Evolutionary conservation across 352 stramenopile species (phyloP).

Genomic region (Pythium guiyangense): DNA sequence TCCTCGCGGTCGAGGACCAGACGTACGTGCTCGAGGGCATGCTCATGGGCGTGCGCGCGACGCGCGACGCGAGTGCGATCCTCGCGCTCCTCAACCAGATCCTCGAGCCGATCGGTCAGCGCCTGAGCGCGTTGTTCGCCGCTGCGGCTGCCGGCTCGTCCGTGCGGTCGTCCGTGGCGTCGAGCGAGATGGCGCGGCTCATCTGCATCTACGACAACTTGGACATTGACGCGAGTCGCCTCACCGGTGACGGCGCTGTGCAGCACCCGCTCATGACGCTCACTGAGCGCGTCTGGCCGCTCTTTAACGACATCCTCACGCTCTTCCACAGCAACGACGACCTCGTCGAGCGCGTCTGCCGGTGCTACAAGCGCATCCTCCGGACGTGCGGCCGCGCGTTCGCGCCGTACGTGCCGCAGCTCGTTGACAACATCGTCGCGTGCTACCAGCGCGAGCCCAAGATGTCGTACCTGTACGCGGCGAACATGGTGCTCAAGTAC

Average conservation of each 20-base stretch:
- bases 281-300: constrained; percentile 73
- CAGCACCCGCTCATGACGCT: constrained; percentile 58
- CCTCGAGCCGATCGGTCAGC: constrained; percentile 55
- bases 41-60: constrained; percentile 50
- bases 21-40: constrained; percentile 83
- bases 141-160: constrained; percentile 23
- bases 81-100: constrained; percentile 59
- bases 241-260: not conserved
- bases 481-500: constrained; percentile 83
- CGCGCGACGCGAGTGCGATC: constrained; percentile 36
- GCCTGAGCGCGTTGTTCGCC: constrained; percentile 40
- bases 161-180: constrained; percentile 31
- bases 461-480: constrained; percentile 81
- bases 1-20: constrained; percentile 76
- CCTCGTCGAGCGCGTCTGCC: constrained; percentile 79
- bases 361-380: constrained; percentile 86
- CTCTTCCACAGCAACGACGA: constrained; percentile 73
- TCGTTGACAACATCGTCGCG: constrained; percentile 72
- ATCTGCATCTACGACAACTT: constrained; percentile 85
- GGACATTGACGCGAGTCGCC: constrained; percentile 29
- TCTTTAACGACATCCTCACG: constrained; percentile 76
- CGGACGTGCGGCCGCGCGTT: constrained; percentile 56
- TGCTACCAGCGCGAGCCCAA: constrained; percentile 80
- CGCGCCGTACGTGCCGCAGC: constrained; percentile 57
- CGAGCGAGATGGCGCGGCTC: constrained; percentile 71